Evolutionary conservation across 2,329 filamentous ascomycete species (phyloP).

Genomic region (Blastomyces gilchristii): DNA sequence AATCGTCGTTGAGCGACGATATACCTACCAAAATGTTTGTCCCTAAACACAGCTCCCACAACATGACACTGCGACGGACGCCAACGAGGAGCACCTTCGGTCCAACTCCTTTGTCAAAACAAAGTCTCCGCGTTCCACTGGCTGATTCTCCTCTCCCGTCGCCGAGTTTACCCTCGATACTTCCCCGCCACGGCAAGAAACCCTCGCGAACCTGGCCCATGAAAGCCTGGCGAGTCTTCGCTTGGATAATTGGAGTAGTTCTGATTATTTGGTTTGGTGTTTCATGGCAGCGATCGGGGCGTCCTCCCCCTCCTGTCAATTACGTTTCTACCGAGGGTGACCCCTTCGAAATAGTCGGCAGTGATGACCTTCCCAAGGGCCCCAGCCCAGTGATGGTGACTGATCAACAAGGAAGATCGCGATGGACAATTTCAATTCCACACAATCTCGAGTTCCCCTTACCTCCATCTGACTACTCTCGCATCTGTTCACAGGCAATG

Average conservation of each 20-base stretch:
- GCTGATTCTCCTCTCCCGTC: constrained; percentile 60
- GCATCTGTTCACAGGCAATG: constrained; percentile 58
- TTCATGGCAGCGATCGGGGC: constrained; percentile 19
- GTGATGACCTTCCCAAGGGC: constrained; percentile 56
- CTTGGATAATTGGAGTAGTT: constrained; percentile 45
- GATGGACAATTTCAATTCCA: constrained; percentile 77
- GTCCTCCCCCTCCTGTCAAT: constrained; percentile 26
- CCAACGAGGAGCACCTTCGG: constrained; percentile 14
- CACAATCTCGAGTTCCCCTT: constrained; percentile 57
- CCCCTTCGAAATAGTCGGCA: constrained; percentile 57
- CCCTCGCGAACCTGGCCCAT: constrained; percentile 47
- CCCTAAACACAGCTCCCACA: constrained; percentile 23
- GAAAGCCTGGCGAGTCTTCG: constrained; percentile 46
- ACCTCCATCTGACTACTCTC: constrained; percentile 52
- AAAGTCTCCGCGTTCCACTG: constrained; percentile 50
- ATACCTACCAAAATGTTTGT: constrained; percentile 23
- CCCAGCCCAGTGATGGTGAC: constrained; percentile 62
- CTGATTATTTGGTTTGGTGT: constrained; percentile 43
- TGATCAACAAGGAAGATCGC: constrained; percentile 53
- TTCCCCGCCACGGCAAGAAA: constrained; percentile 56
- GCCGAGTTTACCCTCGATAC: constrained; percentile 57
- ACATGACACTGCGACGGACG: constrained; percentile 19
- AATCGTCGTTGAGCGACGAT: background rate
- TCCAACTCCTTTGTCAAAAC: constrained; percentile 39
- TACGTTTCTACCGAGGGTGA: constrained; percentile 35